phyloP scores from a whole-genome alignment of 2,329 filamentous ascomycete species.

The Nigrospora sphaerica region DNA sequence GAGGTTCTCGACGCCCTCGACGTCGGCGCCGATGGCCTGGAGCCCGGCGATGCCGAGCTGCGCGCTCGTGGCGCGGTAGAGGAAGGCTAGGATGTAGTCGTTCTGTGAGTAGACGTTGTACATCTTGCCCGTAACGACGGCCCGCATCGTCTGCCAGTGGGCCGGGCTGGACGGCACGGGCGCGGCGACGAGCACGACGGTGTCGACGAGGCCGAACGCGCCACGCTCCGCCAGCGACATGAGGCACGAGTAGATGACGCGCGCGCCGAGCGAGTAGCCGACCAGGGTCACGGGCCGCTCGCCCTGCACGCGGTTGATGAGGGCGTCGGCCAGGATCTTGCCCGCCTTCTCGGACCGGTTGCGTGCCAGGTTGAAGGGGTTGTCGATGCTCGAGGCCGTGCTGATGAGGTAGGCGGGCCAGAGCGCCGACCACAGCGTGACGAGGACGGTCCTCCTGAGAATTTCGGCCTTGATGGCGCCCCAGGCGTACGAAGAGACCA shows the following conservation, averaged over 20 bases:
- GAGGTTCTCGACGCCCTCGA: conserved; percentile 57
- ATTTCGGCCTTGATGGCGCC: conserved; percentile 66
- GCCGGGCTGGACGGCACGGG: conserved; percentile 65
- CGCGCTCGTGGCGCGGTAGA: conserved; percentile 79
- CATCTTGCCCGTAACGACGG: conserved; percentile 54
- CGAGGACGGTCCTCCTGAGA: conserved; percentile 63
- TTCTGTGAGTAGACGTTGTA: conserved; percentile 87
- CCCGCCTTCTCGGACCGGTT: conserved; percentile 76
- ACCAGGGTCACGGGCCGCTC: conserved; percentile 60
- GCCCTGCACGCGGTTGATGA: conserved; percentile 63
- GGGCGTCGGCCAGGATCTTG: conserved; percentile 59
- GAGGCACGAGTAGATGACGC: conserved; percentile 63
- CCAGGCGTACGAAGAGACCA: conserved; percentile 73
- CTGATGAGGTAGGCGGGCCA: conserved; percentile 64
- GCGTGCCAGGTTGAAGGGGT: conserved; percentile 73
- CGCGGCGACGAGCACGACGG: conserved; percentile 63
- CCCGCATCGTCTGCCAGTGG: conserved; percentile 38
- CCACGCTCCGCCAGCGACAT: conserved; percentile 55
- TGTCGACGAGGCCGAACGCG: conserved; percentile 63
- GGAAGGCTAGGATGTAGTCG: conserved; percentile 79
- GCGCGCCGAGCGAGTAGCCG: conserved; percentile 60
- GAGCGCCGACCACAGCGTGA: conserved; percentile 59
- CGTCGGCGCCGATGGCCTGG: conserved; percentile 57
- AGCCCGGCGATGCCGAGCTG: conserved; percentile 80
- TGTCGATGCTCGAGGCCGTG: conserved; percentile 64